Evolutionary conservation across 169 alveolate species (phyloP).

Genomic region (Plasmodium billcollinsi): DNA sequence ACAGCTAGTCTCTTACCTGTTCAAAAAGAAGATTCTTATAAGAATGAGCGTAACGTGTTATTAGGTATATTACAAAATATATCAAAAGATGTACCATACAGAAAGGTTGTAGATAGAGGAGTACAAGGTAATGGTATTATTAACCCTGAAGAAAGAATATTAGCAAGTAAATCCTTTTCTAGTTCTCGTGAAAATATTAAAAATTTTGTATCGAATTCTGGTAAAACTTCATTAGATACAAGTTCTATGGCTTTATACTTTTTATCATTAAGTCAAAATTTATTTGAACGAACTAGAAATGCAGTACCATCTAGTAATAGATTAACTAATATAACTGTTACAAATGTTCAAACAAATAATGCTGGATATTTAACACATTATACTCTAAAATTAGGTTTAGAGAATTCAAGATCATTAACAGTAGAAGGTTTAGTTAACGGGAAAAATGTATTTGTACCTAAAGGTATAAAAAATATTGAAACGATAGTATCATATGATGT

Average conservation of each 20-base stretch:
- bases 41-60: not conserved
- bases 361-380: constrained; percentile 31
- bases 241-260: constrained; percentile 24
- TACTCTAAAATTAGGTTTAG: constrained; percentile 24
- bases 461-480: not conserved
- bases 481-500: constrained; percentile 2
- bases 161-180: constrained; percentile 33
- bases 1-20: constrained; percentile 16
- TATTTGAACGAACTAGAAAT: not conserved
- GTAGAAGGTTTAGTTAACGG: constrained; percentile 22
- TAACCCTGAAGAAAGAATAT: constrained; percentile 43
- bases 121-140: constrained; percentile 33
- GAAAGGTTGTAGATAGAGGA: constrained; percentile 10
- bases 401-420: constrained; percentile 7
- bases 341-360: constrained; percentile 21
- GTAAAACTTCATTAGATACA: constrained; percentile 20
- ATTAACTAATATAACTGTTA: constrained; percentile 14
- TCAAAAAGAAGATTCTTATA: constrained; percentile 15
- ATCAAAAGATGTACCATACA: constrained; percentile 35
- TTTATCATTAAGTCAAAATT: constrained; percentile 33
- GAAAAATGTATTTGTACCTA: constrained; percentile 36
- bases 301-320: not conserved
- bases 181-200: constrained; percentile 12
- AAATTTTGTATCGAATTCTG: constrained; percentile 26
- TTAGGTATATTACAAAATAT: constrained; percentile 12